These are phyloP conservation scores for Coemansia umbellata DNA, from an alignment of 192 early-diverging fungal species.

Conservation along the genomic window DNA sequence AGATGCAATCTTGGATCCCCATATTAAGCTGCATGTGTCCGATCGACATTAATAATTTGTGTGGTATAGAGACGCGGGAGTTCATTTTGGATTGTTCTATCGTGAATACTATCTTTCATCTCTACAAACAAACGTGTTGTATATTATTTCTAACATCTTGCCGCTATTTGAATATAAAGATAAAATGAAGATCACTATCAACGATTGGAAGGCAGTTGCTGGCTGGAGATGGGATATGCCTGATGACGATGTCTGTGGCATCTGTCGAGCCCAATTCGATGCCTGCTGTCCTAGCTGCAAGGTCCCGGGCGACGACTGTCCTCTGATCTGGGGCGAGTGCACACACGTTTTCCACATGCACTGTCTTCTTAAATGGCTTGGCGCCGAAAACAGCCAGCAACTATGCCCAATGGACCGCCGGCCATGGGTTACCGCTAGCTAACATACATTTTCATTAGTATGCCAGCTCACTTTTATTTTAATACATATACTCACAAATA, in stretches of 20 bases:
- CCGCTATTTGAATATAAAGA: background rate
- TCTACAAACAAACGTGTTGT: too few species aligned
- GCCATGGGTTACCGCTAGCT: slow-evolving; percentile 61
- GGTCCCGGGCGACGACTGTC: slow-evolving; percentile 83
- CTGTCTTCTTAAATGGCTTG: slow-evolving; percentile 81
- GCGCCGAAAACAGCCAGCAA: slow-evolving; percentile 62
- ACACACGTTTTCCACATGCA: slow-evolving; percentile 93
- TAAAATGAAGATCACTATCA: slow-evolving; percentile 41
- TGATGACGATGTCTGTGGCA: slow-evolving; percentile 86
- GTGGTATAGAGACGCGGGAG: too few species aligned
- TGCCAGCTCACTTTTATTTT: background rate
- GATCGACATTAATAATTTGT: too few species aligned
- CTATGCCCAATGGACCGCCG: slow-evolving; percentile 88
- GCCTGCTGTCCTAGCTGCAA: slow-evolving; percentile 81
- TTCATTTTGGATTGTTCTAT: too few species aligned
- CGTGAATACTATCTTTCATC: too few species aligned
- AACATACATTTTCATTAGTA: background rate
- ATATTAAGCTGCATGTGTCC: background rate
- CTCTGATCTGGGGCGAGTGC: slow-evolving; percentile 87
- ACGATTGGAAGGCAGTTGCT: slow-evolving; percentile 72
- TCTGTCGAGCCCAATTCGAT: slow-evolving; percentile 84
- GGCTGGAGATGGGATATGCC: slow-evolving; percentile 85
- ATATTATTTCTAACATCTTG: background rate
- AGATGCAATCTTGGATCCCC: background rate
- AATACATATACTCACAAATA: background rate